Percentiles rank a stretch among this genome's conserved stretches.
Evolutionary conservation across 192 early-diverging fungal genomes (phyloP).

Genomic region (Entomortierella chlamydospora): DNA sequence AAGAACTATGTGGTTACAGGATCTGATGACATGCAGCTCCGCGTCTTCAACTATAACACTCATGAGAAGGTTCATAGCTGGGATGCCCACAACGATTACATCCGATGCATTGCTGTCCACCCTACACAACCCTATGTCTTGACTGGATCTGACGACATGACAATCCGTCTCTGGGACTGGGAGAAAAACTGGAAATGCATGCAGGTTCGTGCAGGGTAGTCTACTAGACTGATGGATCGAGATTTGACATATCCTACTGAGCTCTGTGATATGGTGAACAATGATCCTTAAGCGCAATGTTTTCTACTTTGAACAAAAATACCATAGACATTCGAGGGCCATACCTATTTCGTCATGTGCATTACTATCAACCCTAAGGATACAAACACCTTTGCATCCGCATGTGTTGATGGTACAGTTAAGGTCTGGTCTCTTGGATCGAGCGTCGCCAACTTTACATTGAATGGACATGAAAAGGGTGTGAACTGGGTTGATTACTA

Average conservation of each 20-base stretch:
- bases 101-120: slow-evolving; percentile 96
- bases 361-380: slow-evolving; percentile 99
- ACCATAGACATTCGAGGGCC: slow-evolving; percentile 91
- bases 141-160: slow-evolving; percentile 96
- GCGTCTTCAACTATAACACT: slow-evolving; percentile 99
- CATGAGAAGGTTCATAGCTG: slow-evolving; percentile 96
- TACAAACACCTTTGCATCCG: slow-evolving; percentile 98
- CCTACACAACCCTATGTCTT: slow-evolving; percentile 94
- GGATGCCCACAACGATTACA: slow-evolving; percentile 97
- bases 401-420: slow-evolving; percentile 94
- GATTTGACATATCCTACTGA: not conserved
- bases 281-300: no score
- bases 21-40: slow-evolving; percentile 96
- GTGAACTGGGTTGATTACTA: slow-evolving; percentile 99
- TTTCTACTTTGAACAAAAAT: not conserved
- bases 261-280: no score
- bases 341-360: slow-evolving; percentile 98
- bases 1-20: slow-evolving; percentile 98
- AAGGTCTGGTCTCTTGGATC: slow-evolving; percentile 99
- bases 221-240: not conserved
- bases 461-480: slow-evolving; percentile 97
- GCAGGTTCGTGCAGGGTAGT: slow-evolving; percentile 68
- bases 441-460: slow-evolving; percentile 92
- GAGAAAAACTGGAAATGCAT: slow-evolving; percentile 98
- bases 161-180: slow-evolving; percentile 99